Base-by-base conservation (phyloP, 306 rosid species). In the Psophocarpus tetragonolobus region DNA sequence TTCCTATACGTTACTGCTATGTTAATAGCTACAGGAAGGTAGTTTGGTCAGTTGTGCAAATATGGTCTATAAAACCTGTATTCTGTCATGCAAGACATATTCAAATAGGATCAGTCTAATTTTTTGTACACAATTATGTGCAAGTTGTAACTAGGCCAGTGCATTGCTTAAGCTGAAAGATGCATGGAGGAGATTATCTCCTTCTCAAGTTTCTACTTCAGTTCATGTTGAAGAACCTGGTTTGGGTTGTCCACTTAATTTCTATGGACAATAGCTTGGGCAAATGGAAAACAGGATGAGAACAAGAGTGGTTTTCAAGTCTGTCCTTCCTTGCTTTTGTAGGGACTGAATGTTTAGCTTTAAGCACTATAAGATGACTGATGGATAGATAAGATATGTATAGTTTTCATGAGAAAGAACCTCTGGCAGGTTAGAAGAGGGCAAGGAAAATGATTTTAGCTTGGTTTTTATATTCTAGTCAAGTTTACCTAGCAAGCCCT, bases 11-110 rank as follows among this genome's bases (percentile, higher is more conserved):
- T 65, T 20, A 17, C 13, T 47, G 73, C 54, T 53, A 76, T 15
- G 68, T 32, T 51, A 71, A 51, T 82, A 50, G 62, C 70, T 27
- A 38, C 14, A 30, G 78, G 68, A 56, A 56, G 39, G 29, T 71
- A 45, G 79, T 77, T 64, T 72, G 75, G 21, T 64, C 73, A 29
- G 41, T 39, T 50, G 51, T 20, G 42, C 51, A 71, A 42, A 56
- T 77, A 23, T 47, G 63, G 57, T 66, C 35, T 42, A 50, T 58
- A 8, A 72, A 51, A 71, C 20, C 60, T 77, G 35, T 23, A 63
- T 70, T 54, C 24, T 71, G 51, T 36, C 64, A 21, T 4, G 57
- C 29, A 5, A 77, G 70, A 15, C 57, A 23, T 70, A 18, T 76
- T 74, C 5, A 23, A 24, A 11, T 12, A n/a, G 68, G 17, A 69